Evolutionary conservation across 108 stramenopile species (phyloP).

Genomic region (Cyclotella choctawhatcheeana): DNA sequence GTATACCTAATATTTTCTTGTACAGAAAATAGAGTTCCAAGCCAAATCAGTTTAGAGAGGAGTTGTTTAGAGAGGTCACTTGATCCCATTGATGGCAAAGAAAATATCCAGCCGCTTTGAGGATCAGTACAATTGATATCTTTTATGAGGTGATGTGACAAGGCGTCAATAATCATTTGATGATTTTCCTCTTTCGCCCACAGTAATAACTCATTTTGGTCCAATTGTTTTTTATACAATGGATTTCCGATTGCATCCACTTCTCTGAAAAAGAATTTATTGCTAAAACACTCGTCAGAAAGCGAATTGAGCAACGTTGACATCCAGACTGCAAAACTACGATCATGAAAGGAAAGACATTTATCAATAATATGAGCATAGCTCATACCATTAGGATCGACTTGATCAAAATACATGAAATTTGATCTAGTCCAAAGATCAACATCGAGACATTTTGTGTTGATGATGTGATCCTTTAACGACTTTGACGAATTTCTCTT

Average conservation of each 20-base stretch:
- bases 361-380: background rate
- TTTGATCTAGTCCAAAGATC: background rate
- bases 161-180: background rate
- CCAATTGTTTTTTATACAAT: background rate
- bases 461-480: background rate
- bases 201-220: background rate
- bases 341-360: background rate
- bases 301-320: background rate
- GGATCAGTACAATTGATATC: background rate
- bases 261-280: background rate
- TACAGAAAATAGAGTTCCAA: background rate
- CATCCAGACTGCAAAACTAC: background rate
- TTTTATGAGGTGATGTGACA: background rate
- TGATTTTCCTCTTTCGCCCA: background rate
- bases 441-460: slow-evolving; percentile 3
- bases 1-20: background rate
- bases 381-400: background rate
- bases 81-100: background rate
- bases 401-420: background rate
- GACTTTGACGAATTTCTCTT: background rate
- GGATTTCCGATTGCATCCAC: background rate
- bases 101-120: background rate
- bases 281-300: too few relatives aligned
- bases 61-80: background rate
- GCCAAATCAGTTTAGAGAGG: background rate